Percentiles rank a stretch among this genome's conserved stretches.
phyloP scores from a whole-genome alignment of 495 filamentous ascomycete genomes.

The Talaromyces trachyspermus region DNA sequence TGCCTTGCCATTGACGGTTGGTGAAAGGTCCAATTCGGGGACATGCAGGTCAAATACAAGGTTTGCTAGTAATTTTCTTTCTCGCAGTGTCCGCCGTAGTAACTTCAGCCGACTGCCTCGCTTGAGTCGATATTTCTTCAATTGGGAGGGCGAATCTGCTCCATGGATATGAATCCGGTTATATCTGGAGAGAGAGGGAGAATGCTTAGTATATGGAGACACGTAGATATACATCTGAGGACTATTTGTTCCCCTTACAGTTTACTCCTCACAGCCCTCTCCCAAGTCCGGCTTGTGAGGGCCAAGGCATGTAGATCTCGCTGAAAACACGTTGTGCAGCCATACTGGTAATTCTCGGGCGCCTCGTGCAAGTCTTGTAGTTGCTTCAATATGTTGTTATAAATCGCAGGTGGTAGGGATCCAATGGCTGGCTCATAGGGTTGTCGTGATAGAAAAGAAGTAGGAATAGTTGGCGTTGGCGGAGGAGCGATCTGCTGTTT shows the following conservation, averaged over 20 bases:
- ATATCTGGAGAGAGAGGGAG: conserved; percentile 42
- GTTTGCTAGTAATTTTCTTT: conserved; percentile 60
- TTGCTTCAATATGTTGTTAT: conserved; percentile 47
- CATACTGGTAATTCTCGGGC: conserved; percentile 22
- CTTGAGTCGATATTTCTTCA: conserved; percentile 61
- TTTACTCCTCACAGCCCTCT: conserved; percentile 54
- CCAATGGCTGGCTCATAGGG: conserved; percentile 36
- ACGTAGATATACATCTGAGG: not conserved
- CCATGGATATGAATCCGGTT: conserved; percentile 62
- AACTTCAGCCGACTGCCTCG: conserved; percentile 63
- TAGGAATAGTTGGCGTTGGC: not conserved
- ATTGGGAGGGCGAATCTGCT: conserved; percentile 53
- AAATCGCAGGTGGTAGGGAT: conserved; percentile 48
- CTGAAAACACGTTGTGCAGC: conserved; percentile 72
- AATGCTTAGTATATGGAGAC: conserved; percentile 12
- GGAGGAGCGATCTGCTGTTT: conserved; percentile 10
- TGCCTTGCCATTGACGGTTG: conserved; percentile 36
- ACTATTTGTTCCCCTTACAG: conserved; percentile 43
- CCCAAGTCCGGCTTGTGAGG: conserved; percentile 58
- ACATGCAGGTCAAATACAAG: conserved; percentile 70
- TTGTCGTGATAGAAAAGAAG: conserved; percentile 21
- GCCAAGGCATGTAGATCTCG: conserved; percentile 64
- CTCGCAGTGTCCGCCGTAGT: conserved; percentile 67
- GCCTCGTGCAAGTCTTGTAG: conserved; percentile 42
- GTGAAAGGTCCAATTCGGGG: conserved; percentile 42